Percentiles rank a stretch among this genome's conserved stretches.
phyloP scores from a whole-genome alignment of 2,329 filamentous ascomycete genomes.

The Kalmusia sp. region DNA sequence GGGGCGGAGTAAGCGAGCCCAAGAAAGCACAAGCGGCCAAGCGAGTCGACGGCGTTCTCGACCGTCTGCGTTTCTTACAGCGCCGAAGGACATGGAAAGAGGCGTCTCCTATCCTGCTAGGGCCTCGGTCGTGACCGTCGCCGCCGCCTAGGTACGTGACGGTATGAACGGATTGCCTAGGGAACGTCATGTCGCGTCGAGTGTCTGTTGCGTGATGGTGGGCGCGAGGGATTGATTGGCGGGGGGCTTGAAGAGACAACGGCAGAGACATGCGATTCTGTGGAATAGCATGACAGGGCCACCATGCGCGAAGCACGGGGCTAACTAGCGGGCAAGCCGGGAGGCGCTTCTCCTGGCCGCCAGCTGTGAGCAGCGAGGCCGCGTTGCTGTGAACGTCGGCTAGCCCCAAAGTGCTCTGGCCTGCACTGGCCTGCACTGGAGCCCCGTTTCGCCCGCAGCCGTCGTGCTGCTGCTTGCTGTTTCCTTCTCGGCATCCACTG shows the following conservation, averaged over 20 bases:
- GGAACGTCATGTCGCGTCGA: too few relatives aligned
- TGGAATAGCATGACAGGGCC: slow-evolving; percentile 10
- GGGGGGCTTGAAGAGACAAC: background rate
- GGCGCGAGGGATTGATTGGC: too few relatives aligned
- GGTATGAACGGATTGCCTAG: too few relatives aligned
- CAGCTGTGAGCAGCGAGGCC: slow-evolving; percentile 8
- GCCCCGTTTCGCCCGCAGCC: slow-evolving; percentile 15
- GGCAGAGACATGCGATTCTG: slow-evolving; percentile 10
- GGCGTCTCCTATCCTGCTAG: background rate
- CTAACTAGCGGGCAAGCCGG: too few relatives aligned
- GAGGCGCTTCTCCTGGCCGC: too few relatives aligned
- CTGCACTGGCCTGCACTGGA: slow-evolving; percentile 15
- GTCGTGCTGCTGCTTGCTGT: too few relatives aligned
- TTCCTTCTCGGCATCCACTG: background rate
- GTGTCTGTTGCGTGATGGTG: too few relatives aligned
- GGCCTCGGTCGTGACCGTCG: too few relatives aligned
- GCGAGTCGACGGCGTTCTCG: slow-evolving; percentile 10
- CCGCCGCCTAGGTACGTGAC: too few relatives aligned
- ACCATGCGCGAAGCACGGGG: too few relatives aligned
- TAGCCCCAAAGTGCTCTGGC: slow-evolving; percentile 21
- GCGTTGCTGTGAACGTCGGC: background rate
- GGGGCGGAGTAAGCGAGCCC: slow-evolving; percentile 5
- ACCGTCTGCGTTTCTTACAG: slow-evolving; percentile 3
- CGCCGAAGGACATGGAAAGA: background rate
- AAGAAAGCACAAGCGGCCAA: background rate